phyloP scores from a whole-genome alignment of 2,329 filamentous ascomycete species.

The Botrytis sinoallii region DNA sequence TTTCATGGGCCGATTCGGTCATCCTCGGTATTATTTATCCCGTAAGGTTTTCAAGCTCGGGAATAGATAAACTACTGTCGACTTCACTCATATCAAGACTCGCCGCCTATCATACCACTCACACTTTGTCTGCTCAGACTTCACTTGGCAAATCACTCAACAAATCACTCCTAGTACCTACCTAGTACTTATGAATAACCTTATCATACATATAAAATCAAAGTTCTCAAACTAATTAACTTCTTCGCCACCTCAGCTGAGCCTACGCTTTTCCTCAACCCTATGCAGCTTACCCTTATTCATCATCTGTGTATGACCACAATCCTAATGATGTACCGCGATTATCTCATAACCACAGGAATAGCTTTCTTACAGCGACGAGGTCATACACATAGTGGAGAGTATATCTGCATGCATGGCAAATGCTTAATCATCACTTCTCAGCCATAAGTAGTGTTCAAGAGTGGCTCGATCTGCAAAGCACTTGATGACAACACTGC shows the following conservation, averaged over 20 bases:
- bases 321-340: neutral
- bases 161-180: neutral
- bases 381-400: neutral
- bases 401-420: neutral
- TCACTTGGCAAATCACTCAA: neutral
- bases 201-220: neutral
- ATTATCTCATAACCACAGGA: neutral
- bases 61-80: neutral
- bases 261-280: neutral
- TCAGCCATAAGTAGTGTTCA: neutral
- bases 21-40: neutral
- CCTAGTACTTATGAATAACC: neutral
- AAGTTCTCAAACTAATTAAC: neutral
- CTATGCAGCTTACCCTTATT: neutral
- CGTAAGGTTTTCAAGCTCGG: neutral
- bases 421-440: neutral
- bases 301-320: neutral
- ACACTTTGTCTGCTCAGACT: neutral
- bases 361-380: neutral
- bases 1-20: neutral
- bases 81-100: constrained; percentile 5
- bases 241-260: neutral
- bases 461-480: neutral
- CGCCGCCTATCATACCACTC: neutral
- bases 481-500: neutral